Base-by-base conservation (phyloP, 2,329 filamentous ascomycete genomes). In the Calonectria multiphialidica region DNA sequence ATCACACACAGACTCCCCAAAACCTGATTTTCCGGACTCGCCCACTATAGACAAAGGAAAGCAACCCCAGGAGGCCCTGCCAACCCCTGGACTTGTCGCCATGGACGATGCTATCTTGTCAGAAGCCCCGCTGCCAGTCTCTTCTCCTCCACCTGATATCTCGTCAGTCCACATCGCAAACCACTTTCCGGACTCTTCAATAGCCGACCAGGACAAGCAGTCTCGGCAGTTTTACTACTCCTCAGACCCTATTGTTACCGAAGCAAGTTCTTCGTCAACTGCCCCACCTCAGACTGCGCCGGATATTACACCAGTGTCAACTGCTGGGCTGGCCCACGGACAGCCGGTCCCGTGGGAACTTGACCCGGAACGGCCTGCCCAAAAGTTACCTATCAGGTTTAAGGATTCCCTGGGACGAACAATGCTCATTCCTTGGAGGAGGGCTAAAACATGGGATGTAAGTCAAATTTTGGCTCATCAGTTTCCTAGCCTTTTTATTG, bases 361-460 rank as follows among this genome's bases (percentile, higher is more conserved):
- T n/a, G 72, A 74, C 25, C 66, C 72, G 16, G 72, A 74, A 47
- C 55, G 72, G 23, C 70, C 66, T 5, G 70, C 66, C 2, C 72
- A 74, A 50, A 74, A 74, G 37, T 35, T 68, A 12, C 72, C 70
- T 2, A 64, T 74, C 10, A 63, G 65, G 5, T 65, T 74, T 35
- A 70, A 59, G 30, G 70, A 74, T 25, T 35, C 44, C n/a, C n/a
- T 74, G 9, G 66, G 66, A 33, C 66, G 72, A 15, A 44, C 45
- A 10, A 70, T 66, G 45, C 57, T 72, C 15, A 70, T 74, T 18
- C 72, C 72, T 5, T 74, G 72, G 72, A 68, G 55, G 23, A 74
- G 66, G 23, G 72, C 72, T 6, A 72, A 74, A 28, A 74, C 72
- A 35, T 74, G 72, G 72, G 72, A 74, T 44, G 72, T 72, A 67